Evolutionary conservation across 768 basidiomycete species (phyloP).

Genomic region (Boletus eberwhitei): DNA sequence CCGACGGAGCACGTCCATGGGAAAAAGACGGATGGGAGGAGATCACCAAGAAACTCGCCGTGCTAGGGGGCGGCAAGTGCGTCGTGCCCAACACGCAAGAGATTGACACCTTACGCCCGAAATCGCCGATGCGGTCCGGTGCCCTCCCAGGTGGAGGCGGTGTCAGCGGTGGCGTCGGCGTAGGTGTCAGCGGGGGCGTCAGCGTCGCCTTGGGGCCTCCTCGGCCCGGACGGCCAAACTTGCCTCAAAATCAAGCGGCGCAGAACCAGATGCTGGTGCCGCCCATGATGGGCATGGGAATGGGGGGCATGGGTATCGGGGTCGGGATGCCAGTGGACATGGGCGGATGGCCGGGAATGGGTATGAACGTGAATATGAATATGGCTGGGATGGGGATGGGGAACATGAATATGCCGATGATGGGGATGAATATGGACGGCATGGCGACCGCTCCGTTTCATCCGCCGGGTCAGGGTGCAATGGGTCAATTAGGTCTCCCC

Average conservation of each 20-base stretch:
- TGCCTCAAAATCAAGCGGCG: conserved; percentile 14
- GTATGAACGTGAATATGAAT: conserved; percentile 38
- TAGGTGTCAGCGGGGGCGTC: conserved; percentile 23
- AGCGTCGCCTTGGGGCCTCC: conserved; percentile 12
- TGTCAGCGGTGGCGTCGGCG: conserved; percentile 22
- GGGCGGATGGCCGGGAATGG: conserved; percentile 34
- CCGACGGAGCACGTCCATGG: conserved; percentile 44
- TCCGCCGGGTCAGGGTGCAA: conserved; percentile 11
- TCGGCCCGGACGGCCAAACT: conserved; percentile 15
- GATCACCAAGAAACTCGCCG: conserved; percentile 49
- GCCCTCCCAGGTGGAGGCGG: conserved; percentile 23
- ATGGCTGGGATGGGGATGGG: conserved; percentile 40
- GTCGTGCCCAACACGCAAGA: conserved; percentile 76
- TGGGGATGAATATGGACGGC: conserved; percentile 41
- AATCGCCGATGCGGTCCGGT: conserved; percentile 65
- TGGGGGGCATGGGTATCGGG: conserved; percentile 40
- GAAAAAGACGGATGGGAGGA: conserved; percentile 64
- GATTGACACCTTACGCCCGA: conserved; percentile 81
- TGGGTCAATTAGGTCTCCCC: conserved; percentile 24
- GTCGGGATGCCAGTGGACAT: conserved; percentile 34
- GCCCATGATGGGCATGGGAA: conserved; percentile 44
- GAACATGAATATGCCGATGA: conserved; percentile 37
- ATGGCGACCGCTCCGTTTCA: conserved; percentile 28
- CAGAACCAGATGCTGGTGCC: conserved; percentile 34
- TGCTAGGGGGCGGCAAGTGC: conserved; percentile 45